Base-by-base conservation (phyloP, 2,329 filamentous ascomycete species). In the Colletotrichum sp. region DNA sequence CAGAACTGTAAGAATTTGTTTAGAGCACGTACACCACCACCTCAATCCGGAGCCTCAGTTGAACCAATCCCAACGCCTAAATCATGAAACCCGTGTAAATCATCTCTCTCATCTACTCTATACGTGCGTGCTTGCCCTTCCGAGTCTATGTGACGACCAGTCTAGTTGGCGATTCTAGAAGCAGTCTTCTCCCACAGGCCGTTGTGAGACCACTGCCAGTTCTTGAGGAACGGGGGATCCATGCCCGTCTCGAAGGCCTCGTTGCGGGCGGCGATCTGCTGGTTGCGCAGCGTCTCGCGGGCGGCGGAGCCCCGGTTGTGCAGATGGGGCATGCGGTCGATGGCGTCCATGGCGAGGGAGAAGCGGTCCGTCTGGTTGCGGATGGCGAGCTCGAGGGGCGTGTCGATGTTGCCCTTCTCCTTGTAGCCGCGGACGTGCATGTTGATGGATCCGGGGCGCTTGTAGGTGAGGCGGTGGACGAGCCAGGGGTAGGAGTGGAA, bases 401-500 rank as follows among this genome's bases (percentile, higher is more conserved):
- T 95, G 81, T 96, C 93, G 77, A 95, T 95, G 81, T 95, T 96
- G 61, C 94, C 94, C 88, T 96, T 95, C 86, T 96, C 93, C 79
- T 90, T 92, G 86, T 95, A 96, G 2, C 94, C 94, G 36, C 92
- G 88, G n/a, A 96, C 94, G 78, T 94, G 91, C 75, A 95, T 83
- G 82, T 94, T 91, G 59, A 87, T 81, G 81, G 89, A 90, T 7
- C 93, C 93, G 3, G 91, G 92, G 1, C 93, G 91, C 84, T 93
- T 93, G 85, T 95, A 95, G 1, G 93, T 93, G 77, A 96, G 83
- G 65, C 93, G 89, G 84, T 95, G 93, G 66, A 96, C 90, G 78
- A 96, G 87, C 93, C 92, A 95, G 11, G 94, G 93, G 84, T 96
- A 95, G 36, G 91, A 93, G 85, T 96, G 94, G 90, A 95, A 96